Conservation (phyloP, 2,329 filamentous ascomycete species). For the Alternaria conjuncta region DNA sequence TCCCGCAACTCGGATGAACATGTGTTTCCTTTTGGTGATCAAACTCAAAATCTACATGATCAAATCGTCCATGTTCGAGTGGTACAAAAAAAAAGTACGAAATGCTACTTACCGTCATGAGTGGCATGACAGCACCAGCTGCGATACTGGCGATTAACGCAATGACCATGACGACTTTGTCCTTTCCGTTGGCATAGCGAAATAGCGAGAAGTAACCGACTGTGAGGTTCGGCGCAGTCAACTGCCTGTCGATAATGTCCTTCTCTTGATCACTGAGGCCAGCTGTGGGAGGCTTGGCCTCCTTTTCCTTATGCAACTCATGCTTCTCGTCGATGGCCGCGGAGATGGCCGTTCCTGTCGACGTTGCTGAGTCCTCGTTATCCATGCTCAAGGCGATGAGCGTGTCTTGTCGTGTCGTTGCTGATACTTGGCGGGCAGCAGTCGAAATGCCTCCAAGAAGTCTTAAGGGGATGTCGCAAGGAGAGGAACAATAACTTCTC, state of each 20-base stretch:
- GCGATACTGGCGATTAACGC: constrained; percentile 70
- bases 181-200: constrained; percentile 53
- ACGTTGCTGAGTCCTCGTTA: constrained; percentile 16
- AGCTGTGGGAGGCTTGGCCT: constrained; percentile 28
- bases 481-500: neutral
- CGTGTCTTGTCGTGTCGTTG: constrained; percentile 16
- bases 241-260: constrained; percentile 47
- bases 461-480: constrained; percentile 1
- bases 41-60: neutral
- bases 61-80: neutral
- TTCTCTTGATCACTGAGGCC: constrained; percentile 42
- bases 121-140: constrained; percentile 74
- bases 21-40: neutral
- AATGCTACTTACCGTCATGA: constrained; percentile 65
- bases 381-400: constrained; percentile 18
- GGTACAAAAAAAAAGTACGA: neutral
- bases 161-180: constrained; percentile 54
- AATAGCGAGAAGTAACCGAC: constrained; percentile 56
- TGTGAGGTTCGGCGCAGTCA: constrained; percentile 51
- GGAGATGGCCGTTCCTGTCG: constrained; percentile 21
- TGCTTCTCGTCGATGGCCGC: constrained; percentile 34
- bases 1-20: neutral
- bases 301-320: constrained; percentile 25
- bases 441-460: neutral
- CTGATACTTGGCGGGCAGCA: constrained; percentile 1